phyloP scores from a whole-genome alignment of 2,329 filamentous ascomycete species.

The Alternaria sp. region DNA sequence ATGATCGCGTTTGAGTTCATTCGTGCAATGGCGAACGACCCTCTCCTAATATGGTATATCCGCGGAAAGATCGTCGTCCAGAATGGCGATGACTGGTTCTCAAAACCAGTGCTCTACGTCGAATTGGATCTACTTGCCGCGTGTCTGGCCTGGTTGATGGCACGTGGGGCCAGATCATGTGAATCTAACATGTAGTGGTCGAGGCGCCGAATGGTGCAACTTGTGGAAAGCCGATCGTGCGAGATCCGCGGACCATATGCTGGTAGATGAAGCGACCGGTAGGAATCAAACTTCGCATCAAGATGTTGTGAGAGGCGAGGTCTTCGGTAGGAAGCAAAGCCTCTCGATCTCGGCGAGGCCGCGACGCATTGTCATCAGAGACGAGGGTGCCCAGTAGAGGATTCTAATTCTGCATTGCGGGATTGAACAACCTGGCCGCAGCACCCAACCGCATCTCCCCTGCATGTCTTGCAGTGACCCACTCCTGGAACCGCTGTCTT shows the following conservation, averaged over 20 bases:
- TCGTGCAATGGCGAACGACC: background rate
- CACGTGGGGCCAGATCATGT: background rate
- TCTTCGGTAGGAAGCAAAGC: background rate
- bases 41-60: background rate
- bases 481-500: background rate
- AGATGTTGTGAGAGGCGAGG: background rate
- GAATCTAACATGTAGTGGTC: background rate
- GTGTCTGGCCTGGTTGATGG: background rate
- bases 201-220: background rate
- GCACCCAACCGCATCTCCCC: background rate
- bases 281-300: background rate
- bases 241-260: background rate
- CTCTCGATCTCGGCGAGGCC: background rate
- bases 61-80: background rate
- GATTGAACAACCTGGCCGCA: background rate
- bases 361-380: background rate
- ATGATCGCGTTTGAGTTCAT: background rate
- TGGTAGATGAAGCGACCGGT: background rate
- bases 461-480: background rate
- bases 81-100: background rate
- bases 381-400: background rate
- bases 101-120: background rate
- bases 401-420: background rate
- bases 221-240: background rate
- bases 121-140: background rate